Evolutionary conservation across 2,329 filamentous ascomycete genomes (phyloP), one percentile per base, ranked within the genome.

Genomic region (Magnaporthales sp.): DNA sequence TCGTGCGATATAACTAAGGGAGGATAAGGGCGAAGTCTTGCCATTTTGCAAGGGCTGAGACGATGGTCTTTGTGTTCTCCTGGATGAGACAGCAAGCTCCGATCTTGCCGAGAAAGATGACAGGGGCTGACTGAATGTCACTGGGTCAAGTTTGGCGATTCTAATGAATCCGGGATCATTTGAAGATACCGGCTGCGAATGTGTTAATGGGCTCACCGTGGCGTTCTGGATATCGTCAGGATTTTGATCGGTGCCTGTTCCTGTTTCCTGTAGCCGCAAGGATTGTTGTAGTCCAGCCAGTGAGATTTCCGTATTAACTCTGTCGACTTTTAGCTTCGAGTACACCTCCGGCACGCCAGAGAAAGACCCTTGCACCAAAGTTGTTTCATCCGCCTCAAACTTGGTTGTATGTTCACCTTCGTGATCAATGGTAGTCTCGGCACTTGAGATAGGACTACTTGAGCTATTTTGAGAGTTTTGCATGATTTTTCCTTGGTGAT

Each of bases 321-420:
- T 26, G 6, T 8, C 26, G 24, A n/a, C 22, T 13, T 60, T 29
- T 7, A 60, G 10, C 26, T 60, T 13, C 24, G 56, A 60, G 56
- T 29, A 60, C 24, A 27, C 13, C 22, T 15, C 56, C 27, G 56
- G 56, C 5, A 60, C 24, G 26, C 24, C 24, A 15, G 10, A 26
- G 27, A 27, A 15, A 27, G 3, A 27, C 15, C 26, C 56, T n/a
- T 60, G 56, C 13, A 60, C 24, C 24, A 54, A 10, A 4, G 63
- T 64, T 56, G 63, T 56, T 19, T 64, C 63, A 22, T 64, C 63
- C 22, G 38, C 38, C 30, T 10, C 62, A 38, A 64, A 64, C 2
- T 4, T 22, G 7, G 63, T 64, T 27, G 38, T 24, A 22, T 24
- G 30, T 60, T 60, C 56, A 26, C 56, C 4, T 24, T 29, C 24